Base-by-base conservation (phyloP, 2,329 filamentous ascomycete species). In the Dactylella cylindrospora region DNA sequence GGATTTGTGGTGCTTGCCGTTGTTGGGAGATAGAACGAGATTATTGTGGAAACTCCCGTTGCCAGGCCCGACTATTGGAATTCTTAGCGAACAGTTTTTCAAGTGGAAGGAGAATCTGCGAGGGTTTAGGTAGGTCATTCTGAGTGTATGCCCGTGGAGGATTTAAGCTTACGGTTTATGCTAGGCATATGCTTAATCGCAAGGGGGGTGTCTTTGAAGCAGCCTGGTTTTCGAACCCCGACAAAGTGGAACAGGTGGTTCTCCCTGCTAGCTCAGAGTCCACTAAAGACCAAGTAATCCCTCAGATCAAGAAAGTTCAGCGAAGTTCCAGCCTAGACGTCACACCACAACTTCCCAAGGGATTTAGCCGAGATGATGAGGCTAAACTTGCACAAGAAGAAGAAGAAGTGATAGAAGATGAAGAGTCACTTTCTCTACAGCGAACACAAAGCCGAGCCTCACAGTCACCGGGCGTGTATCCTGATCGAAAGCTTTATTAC, bases 61-160 rank as follows among this genome's bases (percentile, higher is more conserved):
- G 20, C 89, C 88, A 0, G 55, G 55, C 4, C 55, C 47, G 9
- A 61, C 55, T 9, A 12, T 61, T 10, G 47, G 55, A n/a, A 32
- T 52, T 13, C 35, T 61, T 10, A 61, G 55, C 0, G 83, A 89
- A 68, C 81, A 83, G 26, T 94, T 94, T 72, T 85, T 79, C 75
- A 86, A 87, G 62, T 94, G 88, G 88, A 77, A 75, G 0, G 80
- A 84, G 33, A 86, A 94, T 67, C 77, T 90, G 8, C 78, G 84
- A 67, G 76, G 82, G 51, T 88, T 84, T 33, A 85, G 85, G 44
- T 80, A 80, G 4, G 73, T 84, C 1, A n/a, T 8, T 13, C n/a
- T 17, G 3, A 10, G 3, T 35, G 8, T 26, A 1, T 0, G 12
- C 15, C 6, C 10, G 35, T 10, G n/a, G 9, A 17, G 10, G 22